Evolutionary conservation across 805 yeast species (phyloP).

Genomic region (Candida ficus): DNA sequence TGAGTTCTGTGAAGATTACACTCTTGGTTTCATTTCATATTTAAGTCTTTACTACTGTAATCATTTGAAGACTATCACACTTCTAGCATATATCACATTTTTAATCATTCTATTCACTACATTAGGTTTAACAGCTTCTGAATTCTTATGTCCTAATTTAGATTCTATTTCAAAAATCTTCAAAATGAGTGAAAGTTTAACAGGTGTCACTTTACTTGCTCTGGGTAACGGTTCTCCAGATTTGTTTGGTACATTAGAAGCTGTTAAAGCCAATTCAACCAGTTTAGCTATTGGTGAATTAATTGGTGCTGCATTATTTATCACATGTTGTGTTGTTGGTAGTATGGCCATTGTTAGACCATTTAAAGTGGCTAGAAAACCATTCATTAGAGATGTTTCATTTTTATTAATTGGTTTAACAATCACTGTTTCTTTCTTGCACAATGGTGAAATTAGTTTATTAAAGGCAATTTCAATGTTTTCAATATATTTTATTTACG

Average conservation of each 20-base stretch:
- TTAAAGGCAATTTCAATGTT: slow-evolving; percentile 56
- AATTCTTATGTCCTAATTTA: slow-evolving; percentile 76
- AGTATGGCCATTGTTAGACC: slow-evolving; percentile 69
- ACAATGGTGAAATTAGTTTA: slow-evolving; percentile 51
- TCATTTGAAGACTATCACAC: slow-evolving; percentile 4
- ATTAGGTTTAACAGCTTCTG: slow-evolving; percentile 79
- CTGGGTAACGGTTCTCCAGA: slow-evolving; percentile 94
- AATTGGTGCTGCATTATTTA: slow-evolving; percentile 86
- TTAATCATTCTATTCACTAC: slow-evolving; percentile 48
- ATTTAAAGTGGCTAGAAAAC: slow-evolving; percentile 43
- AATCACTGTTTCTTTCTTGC: slow-evolving; percentile 44
- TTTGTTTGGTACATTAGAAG: slow-evolving; percentile 76
- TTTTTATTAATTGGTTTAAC: slow-evolving; percentile 48
- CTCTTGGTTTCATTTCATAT: slow-evolving; percentile 23
- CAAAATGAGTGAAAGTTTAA: slow-evolving; percentile 67
- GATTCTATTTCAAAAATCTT: slow-evolving; percentile 60
- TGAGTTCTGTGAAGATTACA: slow-evolving; percentile 21
- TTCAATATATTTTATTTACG: slow-evolving; percentile 53
- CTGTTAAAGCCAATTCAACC: slow-evolving; percentile 65
- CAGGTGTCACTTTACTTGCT: slow-evolving; percentile 86
- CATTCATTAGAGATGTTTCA: slow-evolving; percentile 43
- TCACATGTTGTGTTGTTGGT: slow-evolving; percentile 81
- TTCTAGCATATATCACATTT: slow-evolving; percentile 1
- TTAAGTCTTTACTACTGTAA: slow-evolving; percentile 21
- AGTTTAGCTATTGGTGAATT: slow-evolving; percentile 85